Conservation (phyloP, 75 land plant species). For the Azolla pinnata region DNA sequence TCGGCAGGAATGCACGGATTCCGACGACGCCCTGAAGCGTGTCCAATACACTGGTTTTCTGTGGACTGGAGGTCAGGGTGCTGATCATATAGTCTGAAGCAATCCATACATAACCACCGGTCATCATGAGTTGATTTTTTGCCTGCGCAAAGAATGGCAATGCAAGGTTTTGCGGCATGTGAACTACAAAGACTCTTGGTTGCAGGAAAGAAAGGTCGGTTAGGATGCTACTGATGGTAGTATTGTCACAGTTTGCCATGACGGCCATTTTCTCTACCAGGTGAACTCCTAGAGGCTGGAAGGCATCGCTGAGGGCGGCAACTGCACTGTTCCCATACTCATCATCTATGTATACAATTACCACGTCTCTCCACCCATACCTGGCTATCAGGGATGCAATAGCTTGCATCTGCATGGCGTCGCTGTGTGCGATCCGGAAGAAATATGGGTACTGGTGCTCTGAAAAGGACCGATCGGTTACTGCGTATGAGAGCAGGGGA, state of each 20-base stretch:
- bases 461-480: slow-evolving; percentile 23
- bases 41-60: slow-evolving; percentile 21
- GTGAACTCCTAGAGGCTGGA: neutral
- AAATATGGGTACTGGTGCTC: slow-evolving; percentile 19
- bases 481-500: slow-evolving; percentile 30
- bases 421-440: slow-evolving; percentile 20
- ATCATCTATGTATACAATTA: slow-evolving; percentile 16
- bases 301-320: slow-evolving; percentile 10
- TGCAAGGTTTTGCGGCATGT: slow-evolving; percentile 20
- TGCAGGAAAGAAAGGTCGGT: slow-evolving; percentile 32
- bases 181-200: slow-evolving; percentile 46
- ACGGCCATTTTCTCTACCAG: slow-evolving; percentile 37
- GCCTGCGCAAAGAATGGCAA: slow-evolving; percentile 34
- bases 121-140: slow-evolving; percentile 44
- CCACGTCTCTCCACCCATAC: slow-evolving; percentile 29
- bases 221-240: slow-evolving; percentile 29
- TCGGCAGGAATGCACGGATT: slow-evolving; percentile 41
- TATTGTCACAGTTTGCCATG: slow-evolving; percentile 11
- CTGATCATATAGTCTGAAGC: slow-evolving; percentile 54
- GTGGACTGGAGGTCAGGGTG: slow-evolving; percentile 17
- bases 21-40: slow-evolving; percentile 60
- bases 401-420: slow-evolving; percentile 24
- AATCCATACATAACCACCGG: slow-evolving; percentile 61
- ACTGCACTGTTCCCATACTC: slow-evolving; percentile 13
- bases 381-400: slow-evolving; percentile 18